These are phyloP conservation scores for Mortierella sp. DNA, from an alignment of 371 early-diverging fungal genomes.

Conservation along the genomic window DNA sequence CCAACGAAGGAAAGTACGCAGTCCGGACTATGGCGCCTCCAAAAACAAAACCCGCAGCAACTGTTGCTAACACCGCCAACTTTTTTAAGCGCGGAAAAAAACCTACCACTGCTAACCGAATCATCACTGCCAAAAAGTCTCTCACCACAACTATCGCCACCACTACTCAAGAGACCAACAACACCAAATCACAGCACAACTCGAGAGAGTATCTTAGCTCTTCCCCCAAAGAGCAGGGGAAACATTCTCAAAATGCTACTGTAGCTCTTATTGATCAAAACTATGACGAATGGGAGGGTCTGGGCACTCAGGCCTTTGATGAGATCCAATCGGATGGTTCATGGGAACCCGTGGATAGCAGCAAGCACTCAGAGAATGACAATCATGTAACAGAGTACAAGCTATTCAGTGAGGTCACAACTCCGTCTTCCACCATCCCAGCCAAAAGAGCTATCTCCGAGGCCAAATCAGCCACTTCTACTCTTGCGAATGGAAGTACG, in stretches of 20 bases:
- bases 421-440: not conserved
- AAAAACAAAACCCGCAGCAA: constrained; percentile 1
- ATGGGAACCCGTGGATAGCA: not conserved
- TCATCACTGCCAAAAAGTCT: constrained; percentile 16
- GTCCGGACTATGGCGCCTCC: constrained; percentile 18
- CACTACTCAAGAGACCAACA: not conserved
- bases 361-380: not conserved
- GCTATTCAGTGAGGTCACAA: not conserved
- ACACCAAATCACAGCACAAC: not conserved
- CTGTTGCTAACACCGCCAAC: constrained; percentile 8
- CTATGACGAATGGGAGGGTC: not conserved
- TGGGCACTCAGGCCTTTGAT: not conserved
- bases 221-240: not conserved
- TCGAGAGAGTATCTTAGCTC: not conserved
- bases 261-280: not conserved
- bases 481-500: not conserved
- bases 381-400: not conserved
- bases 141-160: not conserved
- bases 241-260: not conserved
- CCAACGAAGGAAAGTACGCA: not conserved
- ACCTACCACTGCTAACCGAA: constrained; percentile 11
- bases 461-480: not conserved
- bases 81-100: constrained; percentile 42
- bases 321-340: constrained; percentile 7
- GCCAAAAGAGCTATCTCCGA: not conserved